Evolutionary conservation across 306 rosid genomes (phyloP).

Genomic region (Begonia fuchsioides): DNA sequence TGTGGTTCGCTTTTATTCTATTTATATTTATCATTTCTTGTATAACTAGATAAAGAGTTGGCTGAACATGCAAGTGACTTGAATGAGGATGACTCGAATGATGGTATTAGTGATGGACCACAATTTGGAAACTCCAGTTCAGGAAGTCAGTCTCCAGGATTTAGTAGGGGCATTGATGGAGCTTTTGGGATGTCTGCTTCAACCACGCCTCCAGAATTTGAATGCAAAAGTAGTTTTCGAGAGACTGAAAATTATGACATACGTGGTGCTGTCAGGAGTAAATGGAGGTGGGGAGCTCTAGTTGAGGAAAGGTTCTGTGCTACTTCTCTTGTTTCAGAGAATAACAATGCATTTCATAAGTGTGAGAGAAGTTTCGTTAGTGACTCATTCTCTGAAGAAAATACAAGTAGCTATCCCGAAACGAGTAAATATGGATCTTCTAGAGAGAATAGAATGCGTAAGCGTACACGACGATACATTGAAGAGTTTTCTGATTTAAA

Average conservation of each 20-base stretch:
- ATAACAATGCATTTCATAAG: slow-evolving; percentile 25
- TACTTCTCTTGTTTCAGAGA: slow-evolving; percentile 27
- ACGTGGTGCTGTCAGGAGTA: slow-evolving; percentile 30
- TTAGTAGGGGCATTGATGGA: slow-evolving; percentile 49
- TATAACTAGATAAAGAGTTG: slow-evolving; percentile 52
- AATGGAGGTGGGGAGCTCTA: slow-evolving; percentile 32
- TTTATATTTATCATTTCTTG: slow-evolving; percentile 5
- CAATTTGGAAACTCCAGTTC: slow-evolving; percentile 43
- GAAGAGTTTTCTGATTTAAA: slow-evolving; percentile 50
- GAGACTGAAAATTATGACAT: slow-evolving; percentile 23
- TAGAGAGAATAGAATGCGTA: slow-evolving; percentile 63
- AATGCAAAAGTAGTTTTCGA: slow-evolving; percentile 32
- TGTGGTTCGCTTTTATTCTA: neutral
- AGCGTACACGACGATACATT: slow-evolving; percentile 64
- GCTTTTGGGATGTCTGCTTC: slow-evolving; percentile 55
- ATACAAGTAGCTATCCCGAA: slow-evolving; percentile 28
- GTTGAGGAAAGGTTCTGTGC: slow-evolving; percentile 25
- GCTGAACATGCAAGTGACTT: slow-evolving; percentile 28
- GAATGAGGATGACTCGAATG: slow-evolving; percentile 18
- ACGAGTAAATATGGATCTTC: slow-evolving; percentile 21
- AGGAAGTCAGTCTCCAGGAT: slow-evolving; percentile 62
- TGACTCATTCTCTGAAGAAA: slow-evolving; percentile 23
- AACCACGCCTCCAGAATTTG: slow-evolving; percentile 40
- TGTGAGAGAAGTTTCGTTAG: slow-evolving; percentile 20
- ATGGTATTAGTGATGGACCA: slow-evolving; percentile 28